Evolutionary conservation across 768 basidiomycete genomes (phyloP).

Genomic region (Tulasnella sp.): DNA sequence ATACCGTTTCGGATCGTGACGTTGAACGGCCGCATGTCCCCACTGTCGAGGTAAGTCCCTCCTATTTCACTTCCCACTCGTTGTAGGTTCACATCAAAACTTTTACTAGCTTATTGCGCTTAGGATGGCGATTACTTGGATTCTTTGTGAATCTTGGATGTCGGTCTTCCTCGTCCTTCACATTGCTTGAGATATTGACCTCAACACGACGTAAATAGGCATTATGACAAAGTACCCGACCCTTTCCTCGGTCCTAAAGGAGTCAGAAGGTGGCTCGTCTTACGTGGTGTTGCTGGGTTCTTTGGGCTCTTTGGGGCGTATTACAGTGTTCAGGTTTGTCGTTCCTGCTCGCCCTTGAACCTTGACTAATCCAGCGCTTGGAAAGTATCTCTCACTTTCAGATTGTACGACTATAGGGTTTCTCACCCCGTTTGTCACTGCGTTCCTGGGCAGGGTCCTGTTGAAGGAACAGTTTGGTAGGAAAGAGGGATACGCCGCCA

Average conservation of each 20-base stretch:
- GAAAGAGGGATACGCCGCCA: slow-evolving; percentile 4
- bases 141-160: slow-evolving; percentile 6
- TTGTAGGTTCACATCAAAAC: background rate
- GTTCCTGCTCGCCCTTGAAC: background rate
- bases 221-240: slow-evolving; percentile 1
- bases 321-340: slow-evolving; percentile 12
- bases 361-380: background rate
- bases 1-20: background rate
- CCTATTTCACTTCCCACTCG: background rate
- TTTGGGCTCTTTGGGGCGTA: slow-evolving; percentile 7
- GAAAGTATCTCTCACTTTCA: slow-evolving; percentile 11
- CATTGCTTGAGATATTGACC: background rate
- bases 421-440: slow-evolving; percentile 4
- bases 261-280: background rate
- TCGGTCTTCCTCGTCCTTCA: background rate
- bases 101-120: slow-evolving; percentile 1
- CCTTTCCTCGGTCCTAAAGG: slow-evolving; percentile 9
- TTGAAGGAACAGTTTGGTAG: slow-evolving; percentile 2
- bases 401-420: slow-evolving; percentile 6
- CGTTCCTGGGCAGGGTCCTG: slow-evolving; percentile 7
- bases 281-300: slow-evolving; percentile 5
- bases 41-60: background rate
- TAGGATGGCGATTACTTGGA: slow-evolving; percentile 1
- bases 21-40: background rate
- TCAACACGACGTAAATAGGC: background rate